phyloP scores from a whole-genome alignment of 306 rosid genomes.

The Amphicarpaea edgeworthii region DNA sequence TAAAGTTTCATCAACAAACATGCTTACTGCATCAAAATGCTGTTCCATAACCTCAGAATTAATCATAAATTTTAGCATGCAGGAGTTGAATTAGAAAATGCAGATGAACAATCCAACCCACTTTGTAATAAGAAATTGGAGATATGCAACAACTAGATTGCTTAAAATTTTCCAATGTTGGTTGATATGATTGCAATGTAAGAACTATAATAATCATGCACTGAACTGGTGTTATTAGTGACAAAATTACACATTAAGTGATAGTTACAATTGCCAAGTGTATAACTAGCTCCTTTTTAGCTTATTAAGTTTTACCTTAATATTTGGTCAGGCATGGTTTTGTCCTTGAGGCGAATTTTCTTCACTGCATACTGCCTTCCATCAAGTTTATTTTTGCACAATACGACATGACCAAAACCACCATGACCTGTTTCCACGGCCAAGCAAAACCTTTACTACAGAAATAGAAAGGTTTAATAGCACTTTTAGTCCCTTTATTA shows the following conservation, averaged over 20 bases:
- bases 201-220: slow-evolving; percentile 28
- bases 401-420: slow-evolving; percentile 93
- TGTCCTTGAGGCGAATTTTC: slow-evolving; percentile 90
- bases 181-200: slow-evolving; percentile 33
- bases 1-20: slow-evolving; percentile 18
- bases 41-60: slow-evolving; percentile 27
- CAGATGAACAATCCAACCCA: slow-evolving; percentile 27
- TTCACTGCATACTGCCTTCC: slow-evolving; percentile 97
- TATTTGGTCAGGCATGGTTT: slow-evolving; percentile 86
- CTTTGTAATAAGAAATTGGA: slow-evolving; percentile 25
- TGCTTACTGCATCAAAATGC: neutral
- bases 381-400: slow-evolving; percentile 95
- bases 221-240: slow-evolving; percentile 19
- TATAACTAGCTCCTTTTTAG: slow-evolving; percentile 28
- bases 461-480: slow-evolving; percentile 16
- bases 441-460: slow-evolving; percentile 40
- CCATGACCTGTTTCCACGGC: slow-evolving; percentile 78
- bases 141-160: slow-evolving; percentile 28
- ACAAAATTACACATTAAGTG: slow-evolving; percentile 11
- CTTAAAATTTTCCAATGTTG: slow-evolving; percentile 16
- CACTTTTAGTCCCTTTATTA: neutral
- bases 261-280: slow-evolving; percentile 8
- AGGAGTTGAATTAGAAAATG: slow-evolving; percentile 40
- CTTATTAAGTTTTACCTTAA: slow-evolving; percentile 67
- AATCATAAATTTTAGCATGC: slow-evolving; percentile 40